These are phyloP conservation scores for Fusarium anguioides DNA, from an alignment of 2,329 filamentous ascomycete species.

Conservation along the genomic window DNA sequence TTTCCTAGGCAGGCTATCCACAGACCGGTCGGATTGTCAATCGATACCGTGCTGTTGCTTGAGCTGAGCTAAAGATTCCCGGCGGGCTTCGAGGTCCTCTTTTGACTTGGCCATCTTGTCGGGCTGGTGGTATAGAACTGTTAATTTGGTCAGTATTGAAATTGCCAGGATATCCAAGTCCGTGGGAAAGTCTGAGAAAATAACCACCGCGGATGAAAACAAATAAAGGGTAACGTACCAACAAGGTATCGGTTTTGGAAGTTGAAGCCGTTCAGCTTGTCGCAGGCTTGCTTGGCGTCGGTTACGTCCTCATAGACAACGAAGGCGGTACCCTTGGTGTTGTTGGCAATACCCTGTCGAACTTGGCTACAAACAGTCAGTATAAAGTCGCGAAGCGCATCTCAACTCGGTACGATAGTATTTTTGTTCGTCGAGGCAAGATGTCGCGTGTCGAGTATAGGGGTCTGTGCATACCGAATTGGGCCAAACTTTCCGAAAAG, in stretches of 20 bases:
- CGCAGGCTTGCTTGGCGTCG: slow-evolving; percentile 98
- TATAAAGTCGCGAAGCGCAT: slow-evolving; percentile 22
- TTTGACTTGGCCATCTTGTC: slow-evolving; percentile 82
- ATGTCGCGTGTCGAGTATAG: slow-evolving; percentile 16
- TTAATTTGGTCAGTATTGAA: slow-evolving; percentile 25
- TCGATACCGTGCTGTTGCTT: slow-evolving; percentile 99
- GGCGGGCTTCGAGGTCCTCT: slow-evolving; percentile 92
- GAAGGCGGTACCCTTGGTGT: slow-evolving; percentile 98
- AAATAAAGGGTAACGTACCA: slow-evolving; percentile 68
- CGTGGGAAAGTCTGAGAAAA: slow-evolving; percentile 5
- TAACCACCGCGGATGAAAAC: not conserved
- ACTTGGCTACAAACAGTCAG: slow-evolving; percentile 77
- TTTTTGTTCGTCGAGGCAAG: slow-evolving; percentile 1
- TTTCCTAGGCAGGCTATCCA: slow-evolving; percentile 60
- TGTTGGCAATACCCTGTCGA: slow-evolving; percentile 95
- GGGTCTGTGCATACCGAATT: slow-evolving; percentile 76
- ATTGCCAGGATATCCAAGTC: not conserved
- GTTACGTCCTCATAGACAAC: slow-evolving; percentile 99
- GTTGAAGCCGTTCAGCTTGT: slow-evolving; percentile 99
- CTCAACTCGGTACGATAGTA: slow-evolving; percentile 9
- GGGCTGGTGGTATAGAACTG: slow-evolving; percentile 73
- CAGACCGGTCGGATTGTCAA: slow-evolving; percentile 85
- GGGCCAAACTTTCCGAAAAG: slow-evolving; percentile 98
- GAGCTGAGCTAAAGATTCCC: slow-evolving; percentile 97
- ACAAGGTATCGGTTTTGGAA: slow-evolving; percentile 99